These are phyloP conservation scores for Curvularia eragrostidis DNA, from an alignment of 2,329 filamentous ascomycete genomes.

Conservation along the genomic window DNA sequence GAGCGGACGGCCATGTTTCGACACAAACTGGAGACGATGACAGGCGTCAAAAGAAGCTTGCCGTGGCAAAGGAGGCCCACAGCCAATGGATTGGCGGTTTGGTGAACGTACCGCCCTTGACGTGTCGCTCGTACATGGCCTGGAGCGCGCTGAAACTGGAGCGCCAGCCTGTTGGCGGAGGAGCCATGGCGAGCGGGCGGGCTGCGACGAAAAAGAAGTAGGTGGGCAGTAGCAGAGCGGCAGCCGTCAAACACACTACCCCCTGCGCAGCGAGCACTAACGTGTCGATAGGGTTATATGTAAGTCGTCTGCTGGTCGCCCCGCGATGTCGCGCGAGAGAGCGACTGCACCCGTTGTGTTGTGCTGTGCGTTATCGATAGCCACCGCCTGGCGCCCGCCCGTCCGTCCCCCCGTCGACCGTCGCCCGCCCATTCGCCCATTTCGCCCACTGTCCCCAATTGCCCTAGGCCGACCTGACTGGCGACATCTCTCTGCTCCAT, in stretches of 20 bases:
- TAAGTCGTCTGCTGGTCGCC: conserved; percentile 12
- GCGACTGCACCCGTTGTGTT: neutral
- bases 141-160: conserved; percentile 42
- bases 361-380: no score
- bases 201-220: conserved; percentile 24
- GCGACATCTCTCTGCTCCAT: neutral
- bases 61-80: conserved; percentile 21
- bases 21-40: conserved; percentile 25
- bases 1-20: conserved; percentile 30
- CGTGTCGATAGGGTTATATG: conserved; percentile 7
- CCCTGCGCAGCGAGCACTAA: neutral
- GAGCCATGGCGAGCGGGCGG: conserved; percentile 40
- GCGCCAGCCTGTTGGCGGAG: conserved; percentile 44
- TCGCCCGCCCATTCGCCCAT: neutral
- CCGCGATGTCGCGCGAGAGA: conserved; percentile 7
- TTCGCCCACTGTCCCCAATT: no score
- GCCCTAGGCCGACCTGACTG: no score
- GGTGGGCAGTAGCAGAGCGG: conserved; percentile 9
- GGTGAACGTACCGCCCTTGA: conserved; percentile 51
- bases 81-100: conserved; percentile 45
- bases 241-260: conserved; percentile 17
- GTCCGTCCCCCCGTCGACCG: neutral
- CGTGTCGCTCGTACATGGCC: conserved; percentile 39
- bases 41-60: conserved; percentile 32
- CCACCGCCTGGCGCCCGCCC: no score